Evolutionary conservation across 192 early-diverging fungal genomes (phyloP), one percentile per base, ranked within the genome.

Genomic region (Mortierella claussenii): DNA sequence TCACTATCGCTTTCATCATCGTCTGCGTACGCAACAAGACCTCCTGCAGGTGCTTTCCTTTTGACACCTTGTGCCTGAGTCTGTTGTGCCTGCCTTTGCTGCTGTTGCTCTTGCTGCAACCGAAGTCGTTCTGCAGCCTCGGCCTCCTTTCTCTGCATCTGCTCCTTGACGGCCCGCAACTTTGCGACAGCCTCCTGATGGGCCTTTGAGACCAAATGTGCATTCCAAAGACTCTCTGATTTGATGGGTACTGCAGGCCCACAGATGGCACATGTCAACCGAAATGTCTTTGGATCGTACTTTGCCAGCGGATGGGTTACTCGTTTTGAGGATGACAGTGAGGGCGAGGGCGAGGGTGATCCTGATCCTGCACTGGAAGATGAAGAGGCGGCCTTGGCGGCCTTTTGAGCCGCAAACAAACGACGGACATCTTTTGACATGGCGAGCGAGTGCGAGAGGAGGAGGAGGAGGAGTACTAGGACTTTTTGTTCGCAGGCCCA

Each of bases 301-400:
- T 83, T 83, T 7, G 85, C 85, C 23, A 83, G 61, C 1, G 82
- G 82, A 49, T 86, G 85, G 37, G 74, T 68, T 12, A 86, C 47
- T 18, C 68, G 73, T 36, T 81, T 62, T 26, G 53, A 18, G 24
- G 63, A 44, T 7, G 55, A 36, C 8, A 43, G 26, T 26, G 53
- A 18, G 13, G 63, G 33, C 1, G 55, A 24, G 18, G 43, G 20
- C 12, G 61, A 30, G 26, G 28, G 23, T 43, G 62, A 37, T 10
- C 32, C 17, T 5, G 69, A 62, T 40, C 33, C 37, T 59, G 69
- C 9, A 2, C 26, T 15, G 21, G 49, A 20, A 13, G 55, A 28
- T 13, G 46, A 37, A 18, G 53, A 20, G n/a, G 51, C 33, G 9
- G 64, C 52, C 32, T 76, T 76, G 32, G 64, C 71, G n/a, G 71